Percentiles rank a stretch among this genome's conserved stretches.
These are phyloP conservation scores for Fusarium sp. DNA, from an alignment of 2,329 filamentous ascomycete genomes.

Conservation along the genomic window DNA sequence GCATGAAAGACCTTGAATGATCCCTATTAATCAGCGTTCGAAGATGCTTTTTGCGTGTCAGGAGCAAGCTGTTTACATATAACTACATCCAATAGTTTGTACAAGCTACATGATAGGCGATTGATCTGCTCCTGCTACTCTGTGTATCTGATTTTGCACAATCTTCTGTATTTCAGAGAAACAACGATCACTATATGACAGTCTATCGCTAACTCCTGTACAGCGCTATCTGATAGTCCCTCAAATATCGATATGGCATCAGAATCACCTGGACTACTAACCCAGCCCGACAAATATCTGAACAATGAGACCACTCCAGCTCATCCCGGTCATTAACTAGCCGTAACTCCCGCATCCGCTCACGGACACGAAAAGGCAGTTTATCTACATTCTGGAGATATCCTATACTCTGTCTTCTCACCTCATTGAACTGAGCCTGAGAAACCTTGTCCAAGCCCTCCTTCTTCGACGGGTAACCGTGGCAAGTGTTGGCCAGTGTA, in stretches of 20 bases:
- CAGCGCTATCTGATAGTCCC: neutral
- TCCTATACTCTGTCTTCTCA: neutral
- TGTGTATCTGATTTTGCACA: too few relatives aligned
- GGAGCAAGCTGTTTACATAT: too few relatives aligned
- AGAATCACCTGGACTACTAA: neutral
- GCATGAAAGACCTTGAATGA: too few relatives aligned
- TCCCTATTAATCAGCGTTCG: too few relatives aligned
- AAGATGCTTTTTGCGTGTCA: too few relatives aligned
- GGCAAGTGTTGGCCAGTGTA: neutral
- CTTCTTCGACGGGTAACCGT: neutral
- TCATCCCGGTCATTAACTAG: neutral
- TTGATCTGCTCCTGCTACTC: too few relatives aligned
- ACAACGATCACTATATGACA: too few relatives aligned
- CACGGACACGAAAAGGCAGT: neutral
- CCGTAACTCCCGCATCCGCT: neutral
- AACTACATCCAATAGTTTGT: too few relatives aligned
- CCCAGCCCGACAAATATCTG: neutral
- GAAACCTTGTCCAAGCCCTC: neutral
- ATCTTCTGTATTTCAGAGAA: too few relatives aligned
- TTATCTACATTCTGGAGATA: neutral
- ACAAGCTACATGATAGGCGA: too few relatives aligned
- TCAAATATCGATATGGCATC: neutral
- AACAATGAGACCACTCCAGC: neutral
- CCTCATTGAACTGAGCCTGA: neutral
- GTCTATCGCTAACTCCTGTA: neutral